Base-by-base conservation (phyloP, 2,329 filamentous ascomycete genomes). In the Colletotrichum cuscutae region DNA sequence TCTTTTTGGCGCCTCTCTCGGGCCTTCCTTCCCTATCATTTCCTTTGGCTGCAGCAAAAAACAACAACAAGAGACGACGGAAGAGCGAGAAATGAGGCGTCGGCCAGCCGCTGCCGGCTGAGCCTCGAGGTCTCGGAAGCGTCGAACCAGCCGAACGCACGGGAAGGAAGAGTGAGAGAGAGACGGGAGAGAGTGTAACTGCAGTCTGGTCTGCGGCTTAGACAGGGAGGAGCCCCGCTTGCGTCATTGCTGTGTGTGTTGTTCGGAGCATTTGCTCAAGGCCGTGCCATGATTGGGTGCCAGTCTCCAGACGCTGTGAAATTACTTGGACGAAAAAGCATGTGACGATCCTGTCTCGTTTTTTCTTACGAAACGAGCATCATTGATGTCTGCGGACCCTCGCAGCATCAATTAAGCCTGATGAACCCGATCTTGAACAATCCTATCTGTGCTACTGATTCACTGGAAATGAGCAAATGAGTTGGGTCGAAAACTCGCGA, bases 181-280 rank as follows among this genome's bases (percentile, higher is more conserved):
- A 37, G 35, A 42, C 37, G 37, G 37, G 5, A 42, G 37, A 42
- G 37, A 42, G 37, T 42, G 37, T 15, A 42, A 42, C 37, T 42
- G 13, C 37, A 42, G 37, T 42, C 5, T 35, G 32, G 11, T 35
- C 32, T 64, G 70, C 35, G 70, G 58, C 59, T 72, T 35, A 13
- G 58, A 22, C 54, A 60, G 60, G 49, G 35, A 57, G 35, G 35
- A 42, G 71, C 66, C 66, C 66, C 71, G 61, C 60, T 73, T 73
- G 61, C 71, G 67, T 73, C 71, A 73, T 73, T 52, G 35, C 56
- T 35, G 26, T 46, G 52, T 65, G 57, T 65, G 56, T 46, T 62
- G 61, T 52, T 61, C 68, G 66, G 66, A 72, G 60, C 70, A 63
- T 56, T 68, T 57, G 59, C 60, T 64, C 24, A 70, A 65, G 59